These are phyloP conservation scores for Acmispon strigosus DNA, from an alignment of 306 rosid genomes.

Conservation along the genomic window DNA sequence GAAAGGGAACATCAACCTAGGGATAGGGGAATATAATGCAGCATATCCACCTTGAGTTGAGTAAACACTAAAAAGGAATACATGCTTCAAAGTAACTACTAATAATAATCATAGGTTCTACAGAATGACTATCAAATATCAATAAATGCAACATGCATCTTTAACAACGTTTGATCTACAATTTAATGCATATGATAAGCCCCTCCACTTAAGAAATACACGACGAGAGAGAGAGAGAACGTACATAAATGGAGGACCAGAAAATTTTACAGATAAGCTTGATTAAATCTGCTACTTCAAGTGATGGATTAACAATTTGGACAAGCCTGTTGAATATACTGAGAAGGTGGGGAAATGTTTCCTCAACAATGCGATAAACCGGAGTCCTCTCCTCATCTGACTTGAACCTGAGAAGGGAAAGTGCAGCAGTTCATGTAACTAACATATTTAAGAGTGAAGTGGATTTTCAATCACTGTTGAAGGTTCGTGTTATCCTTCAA, in stretches of 20 bases:
- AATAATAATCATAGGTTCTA: neutral
- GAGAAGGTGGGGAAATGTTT: constrained; percentile 88
- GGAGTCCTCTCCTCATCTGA: constrained; percentile 94
- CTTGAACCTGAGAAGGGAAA: constrained; percentile 69
- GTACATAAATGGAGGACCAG: constrained; percentile 98
- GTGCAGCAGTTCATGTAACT: neutral
- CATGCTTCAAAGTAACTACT: neutral
- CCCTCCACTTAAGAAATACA: neutral
- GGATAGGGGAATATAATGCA: neutral
- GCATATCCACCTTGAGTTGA: neutral
- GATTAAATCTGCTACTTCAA: constrained; percentile 89
- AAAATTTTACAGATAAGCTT: constrained; percentile 97
- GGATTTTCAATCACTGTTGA: neutral
- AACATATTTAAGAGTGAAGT: neutral
- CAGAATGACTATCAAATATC: neutral
- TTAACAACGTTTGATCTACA: constrained; percentile 9
- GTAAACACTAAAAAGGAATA: neutral
- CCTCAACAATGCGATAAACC: constrained; percentile 79
- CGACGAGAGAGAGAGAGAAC: constrained; percentile 13
- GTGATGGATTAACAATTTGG: constrained; percentile 75
- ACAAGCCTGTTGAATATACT: constrained; percentile 73
- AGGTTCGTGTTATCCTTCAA: neutral
- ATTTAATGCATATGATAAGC: neutral
- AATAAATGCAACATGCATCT: constrained; percentile 13
- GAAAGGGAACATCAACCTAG: neutral